phyloP scores from a whole-genome alignment of 805 yeast species.

The Candida coquimbonensis region DNA sequence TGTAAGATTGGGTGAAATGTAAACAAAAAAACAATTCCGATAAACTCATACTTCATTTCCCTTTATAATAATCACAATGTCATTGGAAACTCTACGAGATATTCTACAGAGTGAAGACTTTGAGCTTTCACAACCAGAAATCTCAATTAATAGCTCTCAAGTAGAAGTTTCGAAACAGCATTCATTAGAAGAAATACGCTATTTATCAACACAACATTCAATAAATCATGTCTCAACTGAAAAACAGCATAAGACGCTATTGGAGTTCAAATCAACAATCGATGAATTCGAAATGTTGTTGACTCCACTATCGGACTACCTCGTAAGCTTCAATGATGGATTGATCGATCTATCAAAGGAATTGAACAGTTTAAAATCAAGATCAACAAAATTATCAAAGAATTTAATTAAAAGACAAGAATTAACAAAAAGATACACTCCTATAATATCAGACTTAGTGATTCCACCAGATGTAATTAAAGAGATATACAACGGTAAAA shows the following conservation, averaged over 20 bases:
- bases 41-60: no score
- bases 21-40: no score
- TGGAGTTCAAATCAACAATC: slow-evolving; percentile 13
- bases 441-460: slow-evolving; percentile 67
- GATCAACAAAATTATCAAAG: slow-evolving; percentile 41
- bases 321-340: slow-evolving; percentile 51
- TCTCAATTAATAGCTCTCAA: neutral
- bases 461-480: slow-evolving; percentile 67
- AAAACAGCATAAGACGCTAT: slow-evolving; percentile 11
- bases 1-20: no score
- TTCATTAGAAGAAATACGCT: slow-evolving; percentile 6
- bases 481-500: slow-evolving; percentile 49
- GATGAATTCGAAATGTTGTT: slow-evolving; percentile 21
- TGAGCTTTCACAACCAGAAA: neutral
- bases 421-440: slow-evolving; percentile 51
- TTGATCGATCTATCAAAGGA: slow-evolving; percentile 50
- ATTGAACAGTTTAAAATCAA: slow-evolving; percentile 50
- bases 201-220: slow-evolving; percentile 6
- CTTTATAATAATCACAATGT: neutral
- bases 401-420: slow-evolving; percentile 41
- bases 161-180: slow-evolving; percentile 1
- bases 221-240: slow-evolving; percentile 5
- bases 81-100: neutral
- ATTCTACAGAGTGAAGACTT: slow-evolving; percentile 2
- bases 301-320: slow-evolving; percentile 45